phyloP scores from a whole-genome alignment of 768 basidiomycete species.

The Hypholoma fasciculare region DNA sequence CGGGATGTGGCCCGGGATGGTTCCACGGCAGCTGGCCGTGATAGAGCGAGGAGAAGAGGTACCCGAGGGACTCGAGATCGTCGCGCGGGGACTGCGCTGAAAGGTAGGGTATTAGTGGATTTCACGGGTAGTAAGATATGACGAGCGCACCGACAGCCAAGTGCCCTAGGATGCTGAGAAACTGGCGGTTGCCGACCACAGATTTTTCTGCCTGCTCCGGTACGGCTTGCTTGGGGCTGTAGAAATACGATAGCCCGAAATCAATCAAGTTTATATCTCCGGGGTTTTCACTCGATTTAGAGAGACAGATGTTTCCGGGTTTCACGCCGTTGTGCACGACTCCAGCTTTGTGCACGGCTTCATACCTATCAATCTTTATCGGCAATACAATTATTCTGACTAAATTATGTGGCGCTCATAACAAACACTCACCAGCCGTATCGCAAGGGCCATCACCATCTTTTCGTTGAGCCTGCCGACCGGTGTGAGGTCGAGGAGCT shows the following conservation, averaged over 20 bases:
- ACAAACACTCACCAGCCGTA: constrained; percentile 24
- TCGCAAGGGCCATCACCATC: constrained; percentile 27
- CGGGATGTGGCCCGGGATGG: neutral
- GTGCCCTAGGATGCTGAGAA: constrained; percentile 30
- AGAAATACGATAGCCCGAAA: constrained; percentile 25
- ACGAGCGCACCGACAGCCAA: constrained; percentile 29
- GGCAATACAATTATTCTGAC: neutral
- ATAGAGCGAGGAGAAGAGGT: constrained; percentile 31
- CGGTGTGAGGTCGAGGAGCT: constrained; percentile 17
- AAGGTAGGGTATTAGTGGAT: neutral
- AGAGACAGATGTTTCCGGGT: constrained; percentile 31
- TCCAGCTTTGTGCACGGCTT: constrained; percentile 22
- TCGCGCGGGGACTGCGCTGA: constrained; percentile 34
- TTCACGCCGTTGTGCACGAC: constrained; percentile 33
- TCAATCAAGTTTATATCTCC: constrained; percentile 23
- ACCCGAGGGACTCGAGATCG: constrained; percentile 36
- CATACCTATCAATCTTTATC: constrained; percentile 26
- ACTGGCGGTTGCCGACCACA: constrained; percentile 27
- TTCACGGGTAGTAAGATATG: neutral
- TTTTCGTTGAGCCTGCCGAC: constrained; percentile 14
- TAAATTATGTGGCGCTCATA: too few relatives aligned
- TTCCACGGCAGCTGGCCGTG: constrained; percentile 33
- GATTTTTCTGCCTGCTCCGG: neutral
- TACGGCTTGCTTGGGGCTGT: constrained; percentile 9
- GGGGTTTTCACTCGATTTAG: neutral